Evolutionary conservation across 148 eudicot genomes (phyloP).

Genomic region (Rhododendron molle): DNA sequence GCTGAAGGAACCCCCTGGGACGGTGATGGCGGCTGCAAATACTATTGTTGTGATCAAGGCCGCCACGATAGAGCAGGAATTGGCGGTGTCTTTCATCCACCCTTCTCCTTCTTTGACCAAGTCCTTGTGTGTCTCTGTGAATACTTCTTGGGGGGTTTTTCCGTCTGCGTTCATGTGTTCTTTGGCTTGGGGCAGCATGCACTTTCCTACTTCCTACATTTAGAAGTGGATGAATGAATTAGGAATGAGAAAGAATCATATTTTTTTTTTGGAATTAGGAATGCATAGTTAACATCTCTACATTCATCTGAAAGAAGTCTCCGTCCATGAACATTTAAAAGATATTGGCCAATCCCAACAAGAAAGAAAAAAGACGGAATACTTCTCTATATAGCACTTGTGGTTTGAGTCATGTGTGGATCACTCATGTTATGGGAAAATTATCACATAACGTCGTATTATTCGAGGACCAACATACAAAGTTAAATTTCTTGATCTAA

Average conservation of each 20-base stretch:
- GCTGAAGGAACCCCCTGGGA: neutral
- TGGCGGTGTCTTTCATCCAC: neutral
- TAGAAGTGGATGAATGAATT: neutral
- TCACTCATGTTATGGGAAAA: no score
- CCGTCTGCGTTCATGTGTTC: neutral
- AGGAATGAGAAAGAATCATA: neutral
- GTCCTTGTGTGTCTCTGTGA: neutral
- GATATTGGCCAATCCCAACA: no score
- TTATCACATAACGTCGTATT: neutral
- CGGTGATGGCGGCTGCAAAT: neutral
- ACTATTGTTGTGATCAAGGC: neutral
- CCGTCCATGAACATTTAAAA: no score
- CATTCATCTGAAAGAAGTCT: no score
- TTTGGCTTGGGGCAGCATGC: neutral
- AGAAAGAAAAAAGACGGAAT: no score
- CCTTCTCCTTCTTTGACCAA: neutral
- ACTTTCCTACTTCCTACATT: neutral
- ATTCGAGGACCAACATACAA: neutral
- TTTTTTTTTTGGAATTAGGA: no score
- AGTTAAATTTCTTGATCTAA: neutral
- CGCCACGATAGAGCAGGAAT: neutral
- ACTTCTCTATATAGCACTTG: no score
- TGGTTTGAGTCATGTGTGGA: no score
- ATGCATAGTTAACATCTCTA: no score
- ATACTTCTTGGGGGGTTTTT: neutral